phyloP scores from a whole-genome alignment of 202 grass and related monocot genomes.

The Elaeis oleifera region DNA sequence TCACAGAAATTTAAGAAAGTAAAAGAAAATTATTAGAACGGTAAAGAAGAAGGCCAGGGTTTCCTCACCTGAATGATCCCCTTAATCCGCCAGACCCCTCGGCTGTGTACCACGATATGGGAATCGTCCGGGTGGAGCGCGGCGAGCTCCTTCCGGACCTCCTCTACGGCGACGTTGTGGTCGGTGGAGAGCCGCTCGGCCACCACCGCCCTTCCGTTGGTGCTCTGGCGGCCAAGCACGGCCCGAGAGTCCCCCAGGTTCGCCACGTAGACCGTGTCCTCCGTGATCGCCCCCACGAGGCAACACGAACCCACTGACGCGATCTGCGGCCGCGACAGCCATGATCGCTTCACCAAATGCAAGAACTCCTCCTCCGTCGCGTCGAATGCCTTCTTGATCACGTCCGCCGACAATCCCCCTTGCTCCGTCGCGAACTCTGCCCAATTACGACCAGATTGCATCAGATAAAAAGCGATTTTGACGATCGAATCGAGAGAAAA shows the following conservation, averaged over 20 bases:
- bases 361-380: slow-evolving; percentile 83
- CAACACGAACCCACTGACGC: slow-evolving; percentile 54
- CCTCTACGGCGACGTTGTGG: slow-evolving; percentile 61
- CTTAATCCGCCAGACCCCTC: slow-evolving; percentile 81
- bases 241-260: slow-evolving; percentile 85
- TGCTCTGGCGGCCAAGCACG: slow-evolving; percentile 54
- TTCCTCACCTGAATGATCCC: slow-evolving; percentile 84
- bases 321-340: slow-evolving; percentile 45
- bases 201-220: slow-evolving; percentile 34
- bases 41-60: no score
- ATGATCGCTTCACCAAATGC: slow-evolving; percentile 50
- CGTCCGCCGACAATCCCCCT: slow-evolving; percentile 62
- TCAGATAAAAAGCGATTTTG: background rate
- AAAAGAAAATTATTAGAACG: background rate
- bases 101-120: slow-evolving; percentile 74
- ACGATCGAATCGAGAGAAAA: background rate
- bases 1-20: slow-evolving; percentile 4
- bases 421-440: slow-evolving; percentile 61
- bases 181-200: slow-evolving; percentile 67
- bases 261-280: slow-evolving; percentile 76
- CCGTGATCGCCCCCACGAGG: slow-evolving; percentile 47
- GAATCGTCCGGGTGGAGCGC: slow-evolving; percentile 65
- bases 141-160: slow-evolving; percentile 55
- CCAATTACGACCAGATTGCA: background rate
- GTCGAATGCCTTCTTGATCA: slow-evolving; percentile 60